Evolutionary conservation across 75 land plant species (phyloP).

Genomic region (Sequoiadendron giganteum): DNA sequence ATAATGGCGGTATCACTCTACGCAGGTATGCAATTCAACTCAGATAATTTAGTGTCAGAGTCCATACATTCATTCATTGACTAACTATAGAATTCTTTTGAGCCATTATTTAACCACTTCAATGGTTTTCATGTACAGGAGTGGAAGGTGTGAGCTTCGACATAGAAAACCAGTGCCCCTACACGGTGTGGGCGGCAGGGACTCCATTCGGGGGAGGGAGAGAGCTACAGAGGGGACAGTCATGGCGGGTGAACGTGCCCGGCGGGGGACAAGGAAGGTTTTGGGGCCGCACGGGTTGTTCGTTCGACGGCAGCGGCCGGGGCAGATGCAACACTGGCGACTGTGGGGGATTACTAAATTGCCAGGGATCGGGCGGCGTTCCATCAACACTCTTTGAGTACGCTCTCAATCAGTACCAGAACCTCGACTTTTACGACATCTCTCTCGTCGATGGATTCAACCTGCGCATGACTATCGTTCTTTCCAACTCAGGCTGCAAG

Average conservation of each 20-base stretch:
- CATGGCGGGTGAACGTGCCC: conserved; percentile 13
- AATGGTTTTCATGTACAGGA: background rate
- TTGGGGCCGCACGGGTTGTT: conserved; percentile 53
- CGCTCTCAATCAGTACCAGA: background rate
- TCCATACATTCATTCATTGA: too few species aligned
- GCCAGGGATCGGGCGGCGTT: conserved; percentile 35
- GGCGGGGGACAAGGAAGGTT: conserved; percentile 31
- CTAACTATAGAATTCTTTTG: too few species aligned
- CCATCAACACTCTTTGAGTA: conserved; percentile 22
- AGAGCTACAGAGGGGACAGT: conserved; percentile 13
- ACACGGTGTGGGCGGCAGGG: conserved; percentile 28
- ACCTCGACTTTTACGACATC: conserved; percentile 17
- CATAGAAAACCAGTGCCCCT: conserved; percentile 9
- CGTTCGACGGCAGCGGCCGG: conserved; percentile 18
- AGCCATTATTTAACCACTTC: too few species aligned
- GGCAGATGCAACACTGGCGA: conserved; percentile 42
- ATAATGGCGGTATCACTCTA: too few species aligned
- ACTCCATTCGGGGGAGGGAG: conserved; percentile 25
- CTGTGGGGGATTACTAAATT: conserved; percentile 28
- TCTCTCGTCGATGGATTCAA: conserved; percentile 27
- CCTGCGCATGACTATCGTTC: background rate
- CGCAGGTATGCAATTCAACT: too few species aligned
- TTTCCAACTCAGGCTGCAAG: conserved; percentile 10
- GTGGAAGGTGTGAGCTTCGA: conserved; percentile 6
- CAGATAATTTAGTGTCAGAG: too few species aligned